phyloP scores from a whole-genome alignment of 495 filamentous ascomycete species.

The Antarctomyces pellizariae region DNA sequence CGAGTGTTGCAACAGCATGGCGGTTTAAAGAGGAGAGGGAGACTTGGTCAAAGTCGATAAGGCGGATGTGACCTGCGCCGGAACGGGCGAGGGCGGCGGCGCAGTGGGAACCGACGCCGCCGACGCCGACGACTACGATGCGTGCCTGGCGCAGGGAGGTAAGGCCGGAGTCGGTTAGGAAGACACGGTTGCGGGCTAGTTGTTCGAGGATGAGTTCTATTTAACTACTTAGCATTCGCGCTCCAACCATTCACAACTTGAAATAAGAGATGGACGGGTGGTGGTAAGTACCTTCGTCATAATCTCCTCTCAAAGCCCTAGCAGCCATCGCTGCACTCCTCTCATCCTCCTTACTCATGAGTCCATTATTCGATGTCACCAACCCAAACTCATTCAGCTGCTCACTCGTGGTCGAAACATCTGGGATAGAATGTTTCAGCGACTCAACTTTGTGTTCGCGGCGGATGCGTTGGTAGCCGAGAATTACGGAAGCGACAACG shows the following conservation, averaged over 20 bases:
- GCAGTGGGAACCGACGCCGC: slow-evolving; percentile 86
- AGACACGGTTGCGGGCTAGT: slow-evolving; percentile 81
- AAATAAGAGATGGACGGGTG: neutral
- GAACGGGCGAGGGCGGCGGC: slow-evolving; percentile 70
- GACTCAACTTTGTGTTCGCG: slow-evolving; percentile 36
- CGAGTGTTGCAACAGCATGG: slow-evolving; percentile 81
- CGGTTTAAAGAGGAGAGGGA: slow-evolving; percentile 81
- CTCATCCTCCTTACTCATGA: slow-evolving; percentile 49
- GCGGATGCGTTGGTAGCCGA: slow-evolving; percentile 44
- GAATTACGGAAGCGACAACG: slow-evolving; percentile 45
- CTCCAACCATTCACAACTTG: neutral
- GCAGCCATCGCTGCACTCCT: slow-evolving; percentile 51
- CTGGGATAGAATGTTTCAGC: slow-evolving; percentile 52
- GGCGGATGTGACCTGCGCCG: slow-evolving; percentile 61
- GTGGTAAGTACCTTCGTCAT: slow-evolving; percentile 48
- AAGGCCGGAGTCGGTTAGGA: slow-evolving; percentile 66
- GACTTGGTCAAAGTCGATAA: slow-evolving; percentile 97
- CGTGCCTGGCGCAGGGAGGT: slow-evolving; percentile 56
- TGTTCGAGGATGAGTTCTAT: slow-evolving; percentile 83
- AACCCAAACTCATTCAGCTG: neutral
- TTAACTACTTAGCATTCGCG: slow-evolving; percentile 3
- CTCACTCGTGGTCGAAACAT: neutral
- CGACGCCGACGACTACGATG: slow-evolving; percentile 76
- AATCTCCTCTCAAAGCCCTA: slow-evolving; percentile 68
- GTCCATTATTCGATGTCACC: slow-evolving; percentile 6